Evolutionary conservation across 1,139 yeast species (phyloP), one percentile per base, ranked within the genome.

Genomic region (Pneumocystis canis): DNA sequence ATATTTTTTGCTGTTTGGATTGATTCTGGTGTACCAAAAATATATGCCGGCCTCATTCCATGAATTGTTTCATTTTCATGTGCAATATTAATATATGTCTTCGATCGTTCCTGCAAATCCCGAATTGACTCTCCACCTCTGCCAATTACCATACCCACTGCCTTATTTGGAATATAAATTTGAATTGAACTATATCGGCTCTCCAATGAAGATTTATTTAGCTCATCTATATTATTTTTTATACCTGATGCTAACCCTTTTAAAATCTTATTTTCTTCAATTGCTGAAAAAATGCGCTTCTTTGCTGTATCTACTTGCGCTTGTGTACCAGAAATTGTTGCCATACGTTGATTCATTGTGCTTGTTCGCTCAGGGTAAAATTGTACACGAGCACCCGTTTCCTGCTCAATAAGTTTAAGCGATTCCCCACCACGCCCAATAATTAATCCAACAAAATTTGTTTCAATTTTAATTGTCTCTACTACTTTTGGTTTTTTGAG

Each of bases 361-460:
- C 64, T 59, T 16, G 63, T 59, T 30, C 58, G 39, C 31, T 64
- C 66, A 3, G 63, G 63, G 40, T 58, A 56, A 41, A 68, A 68
- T 41, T 68, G 70, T 2, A 68, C 67, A 33, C 66, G 62, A 25
- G 68, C 69, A 14, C 69, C 69, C 33, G 65, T 68, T 25, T 63
- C 58, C 25, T 64, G 63, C 47, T 68, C 69, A 47, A 68, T 66
- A 16, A 63, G 60, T 59, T 67, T 67, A 16, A 68, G 65, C 4
- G 66, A 68, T 41, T 68, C 70, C 16, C 70, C 70, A n/a, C 70
- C 69, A 14, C 68, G 65, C n/a, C 70, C 70, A 37, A 68, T 68
- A 58, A 68, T 63, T 28, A 68, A 63, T 16, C 70, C 70, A 4
- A 68, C 69, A 58, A 66, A 68, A 28, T 63, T 64, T n/a, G 66